Base-by-base conservation (phyloP, 2,329 filamentous ascomycete species). In the Phaeosphaeria sp. region DNA sequence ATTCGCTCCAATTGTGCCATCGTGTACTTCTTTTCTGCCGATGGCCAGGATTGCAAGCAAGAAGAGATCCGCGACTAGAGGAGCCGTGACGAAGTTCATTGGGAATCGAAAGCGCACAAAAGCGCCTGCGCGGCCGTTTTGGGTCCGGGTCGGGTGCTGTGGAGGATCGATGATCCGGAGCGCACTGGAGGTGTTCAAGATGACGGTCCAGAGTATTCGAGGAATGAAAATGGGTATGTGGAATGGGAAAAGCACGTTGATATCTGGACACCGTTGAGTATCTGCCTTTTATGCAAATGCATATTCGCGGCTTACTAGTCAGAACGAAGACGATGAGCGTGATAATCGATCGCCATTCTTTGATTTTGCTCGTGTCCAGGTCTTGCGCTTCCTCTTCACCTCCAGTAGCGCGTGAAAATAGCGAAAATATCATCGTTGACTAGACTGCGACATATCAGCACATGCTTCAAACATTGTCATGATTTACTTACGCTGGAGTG, bases 81-180 rank as follows among this genome's bases (percentile, higher is more conserved):
- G 90, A 1, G 88, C 88, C 0, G 89, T 92, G 45, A 91, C 79
- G 61, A 91, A 88, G 71, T 91, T 90, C 77, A 92, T 79, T 6
- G 88, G 89, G 40, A 91, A 86, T 2, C 77, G 71, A 36, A 89
- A 73, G 18, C 80, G 80, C 6, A 86, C 80, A 54, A 84, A 86
- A 1, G 69, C 51, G 51, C 77, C 74, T 39, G 59, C 47, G 55
- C 75, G 69, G 57, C 70, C 66, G 59, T 74, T 71, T 24, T 55
- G 56, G 5, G 60, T 53, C 24, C 56, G 52, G 17, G 60, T 60
- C 18, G 60, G 48, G 66, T 68, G 59, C 49, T 48, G 27, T 55
- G 80, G 78, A 3, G 79, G 81, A 0, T 82, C 65, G 49, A 89
- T 85, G 27, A 91, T 80, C 55, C 88, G 84, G 51, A 80, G 63